Evolutionary conservation across 2,329 filamentous ascomycete species (phyloP).

Genomic region (Paecilomyces sp.): DNA sequence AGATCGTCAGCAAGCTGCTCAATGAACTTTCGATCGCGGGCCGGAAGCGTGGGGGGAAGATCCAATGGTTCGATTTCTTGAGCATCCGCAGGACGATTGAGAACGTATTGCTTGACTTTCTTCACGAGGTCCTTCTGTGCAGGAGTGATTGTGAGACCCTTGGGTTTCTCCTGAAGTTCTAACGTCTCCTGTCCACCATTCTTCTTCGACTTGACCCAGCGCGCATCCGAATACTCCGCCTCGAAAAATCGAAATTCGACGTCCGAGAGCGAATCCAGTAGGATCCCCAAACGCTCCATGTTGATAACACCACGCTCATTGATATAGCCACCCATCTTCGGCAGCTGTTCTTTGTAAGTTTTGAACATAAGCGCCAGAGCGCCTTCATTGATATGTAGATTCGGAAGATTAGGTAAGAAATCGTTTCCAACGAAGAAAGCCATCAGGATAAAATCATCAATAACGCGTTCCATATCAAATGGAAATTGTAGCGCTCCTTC

Average conservation of each 20-base stretch:
- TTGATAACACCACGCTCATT: constrained; percentile 94
- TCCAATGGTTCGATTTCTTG: constrained; percentile 54
- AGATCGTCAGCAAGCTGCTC: constrained; percentile 72
- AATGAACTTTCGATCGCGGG: constrained; percentile 86
- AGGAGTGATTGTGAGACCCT: constrained; percentile 67
- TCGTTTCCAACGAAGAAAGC: constrained; percentile 99
- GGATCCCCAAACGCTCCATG: constrained; percentile 64
- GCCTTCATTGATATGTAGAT: constrained; percentile 96
- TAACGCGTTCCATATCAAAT: constrained; percentile 92
- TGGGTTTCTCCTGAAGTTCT: constrained; percentile 49
- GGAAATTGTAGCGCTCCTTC: constrained; percentile 64
- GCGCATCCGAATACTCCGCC: constrained; percentile 76
- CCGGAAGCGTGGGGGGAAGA: constrained; percentile 64
- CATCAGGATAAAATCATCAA: constrained; percentile 99
- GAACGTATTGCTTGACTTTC: constrained; percentile 74
- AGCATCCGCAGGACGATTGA: constrained; percentile 53
- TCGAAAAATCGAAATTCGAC: constrained; percentile 94
- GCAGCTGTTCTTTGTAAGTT: constrained; percentile 86
- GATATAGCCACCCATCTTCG: constrained; percentile 85
- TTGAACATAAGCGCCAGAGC: constrained; percentile 95
- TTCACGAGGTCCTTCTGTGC: constrained; percentile 76
- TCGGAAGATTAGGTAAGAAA: constrained; percentile 93
- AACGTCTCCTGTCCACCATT: constrained; percentile 61
- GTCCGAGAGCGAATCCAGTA: constrained; percentile 77
- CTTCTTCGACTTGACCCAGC: constrained; percentile 86